A percentile compares a stretch with the other conserved stretches of the same genome.
Evolutionary conservation across 148 eudicot genomes (phyloP).

Genomic region (Persicaria tinctoria): DNA sequence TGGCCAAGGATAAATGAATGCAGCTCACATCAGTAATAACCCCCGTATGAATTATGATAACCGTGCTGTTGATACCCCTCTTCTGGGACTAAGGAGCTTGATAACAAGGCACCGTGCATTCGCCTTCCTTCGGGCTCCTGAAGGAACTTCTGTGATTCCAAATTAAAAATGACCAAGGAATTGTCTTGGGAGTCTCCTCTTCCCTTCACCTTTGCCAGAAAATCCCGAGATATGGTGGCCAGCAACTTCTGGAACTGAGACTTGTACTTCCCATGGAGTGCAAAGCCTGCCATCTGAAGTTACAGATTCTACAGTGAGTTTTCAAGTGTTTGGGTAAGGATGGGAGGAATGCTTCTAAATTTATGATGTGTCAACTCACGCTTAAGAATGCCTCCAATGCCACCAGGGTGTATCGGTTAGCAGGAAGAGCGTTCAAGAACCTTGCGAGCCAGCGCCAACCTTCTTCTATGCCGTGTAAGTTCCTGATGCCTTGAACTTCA

Average conservation of each 20-base stretch:
- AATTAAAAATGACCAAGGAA: constrained; percentile 34
- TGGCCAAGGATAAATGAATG: neutral
- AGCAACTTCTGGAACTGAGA: constrained; percentile 67
- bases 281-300: constrained; percentile 82
- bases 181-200: constrained; percentile 29
- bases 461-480: constrained; percentile 59
- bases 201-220: constrained; percentile 34
- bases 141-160: constrained; percentile 41
- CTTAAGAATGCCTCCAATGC: constrained; percentile 74
- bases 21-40: neutral
- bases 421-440: constrained; percentile 70
- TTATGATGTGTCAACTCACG: constrained; percentile 33
- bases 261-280: constrained; percentile 54
- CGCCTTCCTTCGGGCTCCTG: constrained; percentile 73
- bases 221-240: constrained; percentile 39
- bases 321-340: neutral
- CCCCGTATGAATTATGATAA: neutral
- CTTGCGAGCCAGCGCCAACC: constrained; percentile 98
- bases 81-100: constrained; percentile 12
- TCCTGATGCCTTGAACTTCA: constrained; percentile 46
- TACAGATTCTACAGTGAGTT: neutral
- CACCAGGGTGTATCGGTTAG: constrained; percentile 54
- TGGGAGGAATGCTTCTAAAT: neutral
- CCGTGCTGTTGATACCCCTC: constrained; percentile 3
- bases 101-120: constrained; percentile 27